phyloP scores from a whole-genome alignment of 495 filamentous ascomycete genomes.

The Penicillium bialowiezense region DNA sequence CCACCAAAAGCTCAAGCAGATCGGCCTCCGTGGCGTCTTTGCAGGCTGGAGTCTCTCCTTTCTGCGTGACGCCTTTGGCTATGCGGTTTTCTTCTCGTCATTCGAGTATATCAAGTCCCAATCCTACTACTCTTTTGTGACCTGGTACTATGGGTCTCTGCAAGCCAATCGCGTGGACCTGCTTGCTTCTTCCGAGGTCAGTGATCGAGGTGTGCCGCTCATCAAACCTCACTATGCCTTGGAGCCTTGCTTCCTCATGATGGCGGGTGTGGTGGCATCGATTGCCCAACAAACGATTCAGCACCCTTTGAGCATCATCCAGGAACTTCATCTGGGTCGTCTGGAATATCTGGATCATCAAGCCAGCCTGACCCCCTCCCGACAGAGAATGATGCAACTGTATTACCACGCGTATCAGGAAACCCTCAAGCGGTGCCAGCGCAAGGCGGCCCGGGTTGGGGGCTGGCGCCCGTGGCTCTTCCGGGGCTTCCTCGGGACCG shows the following conservation, averaged over 20 bases:
- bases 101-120: constrained; percentile 90
- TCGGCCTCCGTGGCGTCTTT: constrained; percentile 77
- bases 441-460: constrained; percentile 59
- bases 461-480: constrained; percentile 73
- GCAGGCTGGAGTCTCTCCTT: constrained; percentile 78
- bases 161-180: constrained; percentile 27
- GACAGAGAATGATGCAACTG: constrained; percentile 51
- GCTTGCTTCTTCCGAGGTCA: constrained; percentile 18
- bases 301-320: constrained; percentile 72
- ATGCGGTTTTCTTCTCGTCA: constrained; percentile 77
- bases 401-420: constrained; percentile 76
- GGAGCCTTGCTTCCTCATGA: constrained; percentile 76
- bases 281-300: constrained; percentile 75
- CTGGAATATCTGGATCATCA: constrained; percentile 74
- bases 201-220: constrained; percentile 40
- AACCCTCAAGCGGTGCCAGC: constrained; percentile 67
- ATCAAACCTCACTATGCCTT: constrained; percentile 84
- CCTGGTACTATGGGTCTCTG: constrained; percentile 68
- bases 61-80: constrained; percentile 77
- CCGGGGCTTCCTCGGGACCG: constrained; percentile 69
- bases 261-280: constrained; percentile 74
- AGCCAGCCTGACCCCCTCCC: constrained; percentile 45
- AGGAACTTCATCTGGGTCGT: constrained; percentile 73
- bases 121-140: constrained; percentile 75
- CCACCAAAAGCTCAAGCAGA: constrained; percentile 67